These are phyloP conservation scores for Bocquillonia castaneifolia DNA, from an alignment of 441 rosid species.

Conservation along the genomic window DNA sequence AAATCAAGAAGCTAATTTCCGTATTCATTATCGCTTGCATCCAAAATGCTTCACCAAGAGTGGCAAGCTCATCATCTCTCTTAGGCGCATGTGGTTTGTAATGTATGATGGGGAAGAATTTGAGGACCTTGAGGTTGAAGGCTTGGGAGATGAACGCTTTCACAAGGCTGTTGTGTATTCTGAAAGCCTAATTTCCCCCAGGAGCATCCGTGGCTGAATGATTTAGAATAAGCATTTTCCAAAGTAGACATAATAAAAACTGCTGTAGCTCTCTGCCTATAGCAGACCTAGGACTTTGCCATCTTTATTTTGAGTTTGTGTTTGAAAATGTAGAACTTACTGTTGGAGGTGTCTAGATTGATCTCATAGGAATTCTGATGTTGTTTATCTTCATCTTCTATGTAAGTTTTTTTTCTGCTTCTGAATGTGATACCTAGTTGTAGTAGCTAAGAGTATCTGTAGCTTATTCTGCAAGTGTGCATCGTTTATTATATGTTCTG, in stretches of 20 bases:
- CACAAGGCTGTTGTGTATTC: conserved; percentile 4
- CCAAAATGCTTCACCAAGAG: conserved; percentile 19
- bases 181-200: conserved; percentile 15
- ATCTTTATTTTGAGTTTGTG: background rate
- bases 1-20: background rate
- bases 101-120: conserved; percentile 5
- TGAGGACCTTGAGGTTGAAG: background rate
- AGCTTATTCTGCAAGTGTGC: background rate
- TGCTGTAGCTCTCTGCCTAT: background rate
- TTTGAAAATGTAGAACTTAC: background rate
- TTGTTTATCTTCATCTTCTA: background rate
- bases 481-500: background rate
- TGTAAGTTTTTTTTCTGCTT: background rate
- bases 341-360: background rate
- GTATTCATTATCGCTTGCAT: background rate
- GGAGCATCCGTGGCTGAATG: conserved; percentile 7
- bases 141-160: background rate
- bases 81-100: conserved; percentile 1
- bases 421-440: background rate
- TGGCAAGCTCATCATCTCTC: conserved; percentile 13
- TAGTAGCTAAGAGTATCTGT: background rate
- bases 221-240: conserved; percentile 7
- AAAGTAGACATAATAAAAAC: background rate
- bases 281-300: background rate
- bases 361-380: background rate